Conservation (phyloP, 179 eudicot genomes). For the Kewa caespitosa region DNA sequence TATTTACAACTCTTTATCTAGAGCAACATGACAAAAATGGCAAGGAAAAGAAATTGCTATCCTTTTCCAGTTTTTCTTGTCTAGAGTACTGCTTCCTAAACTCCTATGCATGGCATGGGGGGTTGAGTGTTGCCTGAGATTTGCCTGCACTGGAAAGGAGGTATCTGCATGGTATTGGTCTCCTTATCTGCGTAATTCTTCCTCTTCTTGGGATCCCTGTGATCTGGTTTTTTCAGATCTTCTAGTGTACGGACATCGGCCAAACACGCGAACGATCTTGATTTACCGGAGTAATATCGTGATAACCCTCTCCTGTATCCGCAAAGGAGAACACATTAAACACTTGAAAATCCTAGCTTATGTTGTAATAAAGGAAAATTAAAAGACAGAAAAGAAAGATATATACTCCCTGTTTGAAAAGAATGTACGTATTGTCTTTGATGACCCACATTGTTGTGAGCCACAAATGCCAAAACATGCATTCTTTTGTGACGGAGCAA, state of each 20-base stretch:
- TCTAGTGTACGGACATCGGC: slow-evolving; percentile 48
- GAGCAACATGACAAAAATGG: slow-evolving; percentile 7
- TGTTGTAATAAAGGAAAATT: too few species aligned
- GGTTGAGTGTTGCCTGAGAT: slow-evolving; percentile 18
- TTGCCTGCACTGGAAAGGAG: slow-evolving; percentile 33
- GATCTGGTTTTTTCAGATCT: slow-evolving; percentile 49
- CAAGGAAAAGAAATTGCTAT: slow-evolving; percentile 3
- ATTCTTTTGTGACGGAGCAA: too few species aligned
- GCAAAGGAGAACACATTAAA: too few species aligned
- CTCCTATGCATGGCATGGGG: slow-evolving; percentile 29
- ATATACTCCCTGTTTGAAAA: too few species aligned
- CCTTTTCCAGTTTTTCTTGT: slow-evolving; percentile 1
- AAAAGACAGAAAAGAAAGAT: too few species aligned
- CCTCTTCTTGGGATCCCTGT: slow-evolving; percentile 28
- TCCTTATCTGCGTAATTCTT: slow-evolving; percentile 25
- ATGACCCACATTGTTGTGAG: too few species aligned
- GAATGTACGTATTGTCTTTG: too few species aligned
- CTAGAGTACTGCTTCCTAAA: neutral
- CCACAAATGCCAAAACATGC: too few species aligned
- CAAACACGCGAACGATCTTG: slow-evolving; percentile 50
- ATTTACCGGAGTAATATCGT: slow-evolving; percentile 52
- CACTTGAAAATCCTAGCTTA: too few species aligned
- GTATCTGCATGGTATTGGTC: slow-evolving; percentile 8
- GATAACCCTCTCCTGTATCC: slow-evolving; percentile 49
- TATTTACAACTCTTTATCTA: slow-evolving; percentile 14